Conservation (phyloP, 2,329 filamentous ascomycete species). For the Triangularia setosa region DNA sequence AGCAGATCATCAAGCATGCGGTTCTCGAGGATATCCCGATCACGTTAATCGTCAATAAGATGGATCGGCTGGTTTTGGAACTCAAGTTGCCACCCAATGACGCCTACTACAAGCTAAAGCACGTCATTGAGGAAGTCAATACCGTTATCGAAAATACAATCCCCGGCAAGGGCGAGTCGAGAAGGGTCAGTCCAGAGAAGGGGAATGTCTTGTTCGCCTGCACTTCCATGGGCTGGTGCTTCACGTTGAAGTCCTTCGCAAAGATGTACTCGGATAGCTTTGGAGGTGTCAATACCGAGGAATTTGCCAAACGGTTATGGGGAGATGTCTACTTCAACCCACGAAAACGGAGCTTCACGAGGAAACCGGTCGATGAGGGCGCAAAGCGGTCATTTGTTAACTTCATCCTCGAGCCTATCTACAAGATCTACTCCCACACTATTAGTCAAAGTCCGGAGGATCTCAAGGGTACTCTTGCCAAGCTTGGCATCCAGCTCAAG, state of each 20-base stretch:
- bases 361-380: constrained; percentile 76
- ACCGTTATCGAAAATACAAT: constrained; percentile 86
- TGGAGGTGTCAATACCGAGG: constrained; percentile 72
- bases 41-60: constrained; percentile 91
- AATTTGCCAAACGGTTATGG: constrained; percentile 86
- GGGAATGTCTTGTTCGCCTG: constrained; percentile 98
- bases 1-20: constrained; percentile 95
- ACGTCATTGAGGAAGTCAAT: constrained; percentile 98
- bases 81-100: constrained; percentile 90
- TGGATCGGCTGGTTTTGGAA: constrained; percentile 92
- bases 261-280: constrained; percentile 94
- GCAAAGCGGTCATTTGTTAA: constrained; percentile 86
- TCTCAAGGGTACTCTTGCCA: constrained; percentile 71
- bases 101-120: constrained; percentile 98
- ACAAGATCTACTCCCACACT: constrained; percentile 94
- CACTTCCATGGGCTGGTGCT: constrained; percentile 92
- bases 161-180: constrained; percentile 73
- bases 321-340: constrained; percentile 97
- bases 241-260: constrained; percentile 88
- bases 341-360: constrained; percentile 81
- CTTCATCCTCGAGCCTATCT: constrained; percentile 93
- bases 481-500: constrained; percentile 80
- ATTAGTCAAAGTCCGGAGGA: constrained; percentile 87
- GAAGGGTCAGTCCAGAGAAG: constrained; percentile 87
- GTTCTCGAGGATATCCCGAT: constrained; percentile 85